Evolutionary conservation across 768 basidiomycete species (phyloP).

Genomic region (Mrakia blollopis): DNA sequence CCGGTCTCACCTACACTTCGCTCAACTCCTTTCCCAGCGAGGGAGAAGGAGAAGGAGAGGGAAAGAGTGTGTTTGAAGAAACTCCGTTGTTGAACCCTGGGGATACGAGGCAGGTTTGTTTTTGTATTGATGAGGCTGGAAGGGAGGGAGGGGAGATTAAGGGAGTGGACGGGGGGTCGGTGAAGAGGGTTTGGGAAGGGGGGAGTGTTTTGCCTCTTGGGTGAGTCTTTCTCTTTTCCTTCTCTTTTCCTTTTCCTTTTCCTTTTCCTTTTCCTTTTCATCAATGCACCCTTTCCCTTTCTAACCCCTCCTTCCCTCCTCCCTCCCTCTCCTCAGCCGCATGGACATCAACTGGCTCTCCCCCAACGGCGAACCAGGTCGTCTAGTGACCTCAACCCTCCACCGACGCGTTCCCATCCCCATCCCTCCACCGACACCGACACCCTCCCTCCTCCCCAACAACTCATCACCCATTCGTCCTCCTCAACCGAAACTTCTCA

Average conservation of each 20-base stretch:
- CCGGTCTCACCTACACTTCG: conserved; percentile 49
- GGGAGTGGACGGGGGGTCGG: conserved; percentile 21
- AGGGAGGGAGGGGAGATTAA: conserved; percentile 6
- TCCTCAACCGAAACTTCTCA: neutral
- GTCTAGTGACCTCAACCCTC: conserved; percentile 81
- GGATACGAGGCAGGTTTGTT: conserved; percentile 81
- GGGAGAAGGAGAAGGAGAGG: neutral
- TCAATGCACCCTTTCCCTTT: neutral
- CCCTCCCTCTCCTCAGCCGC: conserved; percentile 40
- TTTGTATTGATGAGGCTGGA: conserved; percentile 53
- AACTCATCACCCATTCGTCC: neutral
- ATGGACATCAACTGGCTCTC: conserved; percentile 87
- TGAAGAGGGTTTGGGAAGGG: conserved; percentile 50
- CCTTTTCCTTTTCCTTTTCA: neutral
- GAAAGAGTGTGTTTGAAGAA: conserved; percentile 56
- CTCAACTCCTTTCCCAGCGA: conserved; percentile 35
- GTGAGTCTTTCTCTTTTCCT: neutral
- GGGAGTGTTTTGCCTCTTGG: conserved; percentile 75
- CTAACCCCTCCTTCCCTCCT: neutral
- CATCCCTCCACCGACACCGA: conserved; percentile 32
- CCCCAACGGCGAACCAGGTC: conserved; percentile 75
- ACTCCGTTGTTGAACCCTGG: conserved; percentile 74
- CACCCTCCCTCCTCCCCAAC: neutral
- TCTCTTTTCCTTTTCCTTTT: neutral
- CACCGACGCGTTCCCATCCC: conserved; percentile 63